Evolutionary conservation across 2,329 filamentous ascomycete genomes (phyloP), one percentile per base, ranked within the genome.

Genomic region (Lachnellula hyalina): DNA sequence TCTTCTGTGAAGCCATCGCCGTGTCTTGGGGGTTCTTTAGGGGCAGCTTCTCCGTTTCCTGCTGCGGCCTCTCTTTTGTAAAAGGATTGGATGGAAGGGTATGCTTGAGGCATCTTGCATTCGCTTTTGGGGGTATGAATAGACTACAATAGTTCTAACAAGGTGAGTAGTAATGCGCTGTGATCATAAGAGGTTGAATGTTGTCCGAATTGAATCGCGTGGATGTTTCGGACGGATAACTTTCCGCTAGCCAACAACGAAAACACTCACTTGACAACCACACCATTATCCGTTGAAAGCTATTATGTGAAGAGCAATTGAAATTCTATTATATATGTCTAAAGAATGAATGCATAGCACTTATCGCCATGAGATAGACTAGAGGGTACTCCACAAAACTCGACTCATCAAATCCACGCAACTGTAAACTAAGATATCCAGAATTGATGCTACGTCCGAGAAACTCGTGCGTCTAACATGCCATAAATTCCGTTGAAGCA

Each of bases 1-100:
- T 70, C 68, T 14, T 71, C 58, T 2, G 77, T 82, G 68, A 83
- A 84, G 32, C 79, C 80, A 68, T 82, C 78, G 38, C 77, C 74
- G 14, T 68, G 62, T 42, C 59, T 59, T 7, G 28, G 21, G 8
- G 49, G 51, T 28, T 42, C 35, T 51, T 32, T 17, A 21, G 48
- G 35, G 17, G 14, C 23, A 3, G 32, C n/a, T 45, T 52, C 19
- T 52, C 40, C 38, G 44, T 53, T 36, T 41, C 56, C 52, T 19
- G 25, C 21, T 12, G 23, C 35, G n/a, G 61, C 35, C 50, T 66
- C 64, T 17, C 53, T 53, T 28, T 58, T 53, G 54, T 65, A 68
- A 51, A 68, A 68, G 9, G 64, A 63, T 52, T 67, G 63, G 41
- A 66, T 58, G 5, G 65, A 66, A 5, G 66, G 63, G n/a, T 63